phyloP scores from a whole-genome alignment of 2,329 filamentous ascomycete genomes.

The Diaporthe capsici region DNA sequence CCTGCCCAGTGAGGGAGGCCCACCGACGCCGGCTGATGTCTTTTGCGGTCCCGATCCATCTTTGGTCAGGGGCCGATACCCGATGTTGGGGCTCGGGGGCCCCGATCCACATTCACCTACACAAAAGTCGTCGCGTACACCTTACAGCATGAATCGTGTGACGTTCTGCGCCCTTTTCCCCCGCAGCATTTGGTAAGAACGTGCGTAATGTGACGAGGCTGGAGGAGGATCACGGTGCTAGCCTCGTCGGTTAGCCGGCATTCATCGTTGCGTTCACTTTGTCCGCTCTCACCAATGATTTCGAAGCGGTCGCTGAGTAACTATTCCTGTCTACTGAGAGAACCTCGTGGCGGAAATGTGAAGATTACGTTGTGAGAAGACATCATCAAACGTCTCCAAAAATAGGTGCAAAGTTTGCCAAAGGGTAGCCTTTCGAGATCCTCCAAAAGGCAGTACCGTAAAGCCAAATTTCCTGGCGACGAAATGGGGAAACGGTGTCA shows the following conservation, averaged over 20 bases:
- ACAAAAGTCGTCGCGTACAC: conserved; percentile 12
- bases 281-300: not conserved
- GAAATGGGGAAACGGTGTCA: not conserved
- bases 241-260: not conserved
- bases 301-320: not conserved
- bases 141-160: not conserved
- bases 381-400: not conserved
- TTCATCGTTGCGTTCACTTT: not conserved
- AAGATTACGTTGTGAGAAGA: not conserved
- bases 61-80: conserved; percentile 6
- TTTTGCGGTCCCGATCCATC: not conserved
- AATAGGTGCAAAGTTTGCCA: not conserved
- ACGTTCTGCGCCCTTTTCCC: not conserved
- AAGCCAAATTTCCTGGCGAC: not conserved
- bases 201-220: conserved; percentile 7
- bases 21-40: not conserved
- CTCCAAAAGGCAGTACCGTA: not conserved
- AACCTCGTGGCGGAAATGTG: no score
- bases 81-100: not conserved
- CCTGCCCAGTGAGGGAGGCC: not conserved
- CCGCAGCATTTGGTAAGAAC: not conserved
- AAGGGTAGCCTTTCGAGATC: not conserved
- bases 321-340: not conserved
- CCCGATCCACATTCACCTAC: not conserved
- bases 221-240: not conserved